Base-by-base conservation (phyloP, 352 stramenopile genomes). In the Globisporangium spiculum region DNA sequence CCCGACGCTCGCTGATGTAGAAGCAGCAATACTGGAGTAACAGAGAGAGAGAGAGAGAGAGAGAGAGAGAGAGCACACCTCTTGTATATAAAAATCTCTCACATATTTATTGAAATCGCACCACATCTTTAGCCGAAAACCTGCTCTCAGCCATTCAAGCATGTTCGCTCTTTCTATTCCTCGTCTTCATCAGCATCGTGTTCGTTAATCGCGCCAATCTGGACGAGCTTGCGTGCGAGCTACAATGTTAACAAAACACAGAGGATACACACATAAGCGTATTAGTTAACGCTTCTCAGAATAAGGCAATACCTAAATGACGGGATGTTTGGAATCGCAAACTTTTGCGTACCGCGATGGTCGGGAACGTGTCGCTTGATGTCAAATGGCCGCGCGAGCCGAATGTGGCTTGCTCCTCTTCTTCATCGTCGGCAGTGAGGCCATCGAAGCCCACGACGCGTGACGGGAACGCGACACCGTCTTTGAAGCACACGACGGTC, bases 401-500 rank as follows among this genome's bases (percentile, higher is more conserved):
- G 38, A 86, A 89, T 1, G 74, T 74, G 0, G 69, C 68, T 14
- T 68, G 36, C 50, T 87, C 75, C 0, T 75, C 72, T 34, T 85
- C 74, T 22, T 81, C 80, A 16, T 98, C 90, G 44, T 88, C 68
- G 14, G 85, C 90, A 26, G 87, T 92, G 16, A 99, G 80, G 58
- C 98, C 96, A 62, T 98, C 92, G 71, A 98, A 98, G 52, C 96
- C 97, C 12, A 93, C 69, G 38, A 99, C 78, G 7, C 86, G 81
- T 5, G 96, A 83, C 55, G 97, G 89, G 69, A 94, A 85, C 8
- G 94, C 96, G 59, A 98, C 89, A 16, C 96, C 94, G 68, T 98
- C 84, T 54, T 94, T 85, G 46, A 98, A 95, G 60, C 97, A 88
- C 38, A 99, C 81, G 20, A 99, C 77, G 0, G 94, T 98, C 2